A percentile compares a stretch with the other conserved stretches of the same genome.
These are phyloP conservation scores for Arachis hypogaea DNA, from an alignment of 306 rosid genomes.

Conservation along the genomic window DNA sequence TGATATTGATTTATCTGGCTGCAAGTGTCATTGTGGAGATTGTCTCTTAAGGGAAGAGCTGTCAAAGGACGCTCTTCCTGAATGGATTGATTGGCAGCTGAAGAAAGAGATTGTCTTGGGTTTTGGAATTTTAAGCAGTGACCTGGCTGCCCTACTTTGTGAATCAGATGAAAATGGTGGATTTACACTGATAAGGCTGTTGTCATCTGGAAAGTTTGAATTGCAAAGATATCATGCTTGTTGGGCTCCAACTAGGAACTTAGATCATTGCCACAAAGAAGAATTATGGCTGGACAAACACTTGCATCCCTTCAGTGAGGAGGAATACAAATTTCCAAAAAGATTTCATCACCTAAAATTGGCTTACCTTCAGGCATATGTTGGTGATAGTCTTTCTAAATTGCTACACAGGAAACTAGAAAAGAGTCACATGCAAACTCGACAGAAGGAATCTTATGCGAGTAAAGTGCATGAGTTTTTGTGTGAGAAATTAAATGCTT, in stretches of 20 bases:
- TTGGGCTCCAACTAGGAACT: conserved; percentile 38
- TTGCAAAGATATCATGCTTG: conserved; percentile 66
- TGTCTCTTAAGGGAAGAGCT: conserved; percentile 64
- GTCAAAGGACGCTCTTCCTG: conserved; percentile 63
- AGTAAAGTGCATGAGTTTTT: conserved; percentile 55
- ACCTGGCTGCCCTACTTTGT: conserved; percentile 49
- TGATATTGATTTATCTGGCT: conserved; percentile 52
- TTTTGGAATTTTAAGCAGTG: conserved; percentile 55
- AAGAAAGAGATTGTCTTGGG: conserved; percentile 76
- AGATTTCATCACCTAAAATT: conserved; percentile 50
- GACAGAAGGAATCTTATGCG: conserved; percentile 34
- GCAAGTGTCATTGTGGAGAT: conserved; percentile 56
- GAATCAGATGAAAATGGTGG: conserved; percentile 66
- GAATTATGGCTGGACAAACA: conserved; percentile 43
- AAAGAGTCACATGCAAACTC: conserved; percentile 9
- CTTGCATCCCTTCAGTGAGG: conserved; percentile 43
- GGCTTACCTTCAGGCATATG: conserved; percentile 53
- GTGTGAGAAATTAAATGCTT: conserved; percentile 62
- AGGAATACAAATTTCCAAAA: conserved; percentile 51
- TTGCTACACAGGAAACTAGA: conserved; percentile 40
- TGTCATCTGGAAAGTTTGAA: conserved; percentile 74
- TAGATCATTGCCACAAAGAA: conserved; percentile 44
- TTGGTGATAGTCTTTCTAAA: conserved; percentile 51
- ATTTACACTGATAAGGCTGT: conserved; percentile 63
- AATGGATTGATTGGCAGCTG: conserved; percentile 78